Evolutionary conservation across 208 protist genomes (phyloP), one percentile per base, ranked within the genome.

Genomic region (Crithidia bombi): DNA sequence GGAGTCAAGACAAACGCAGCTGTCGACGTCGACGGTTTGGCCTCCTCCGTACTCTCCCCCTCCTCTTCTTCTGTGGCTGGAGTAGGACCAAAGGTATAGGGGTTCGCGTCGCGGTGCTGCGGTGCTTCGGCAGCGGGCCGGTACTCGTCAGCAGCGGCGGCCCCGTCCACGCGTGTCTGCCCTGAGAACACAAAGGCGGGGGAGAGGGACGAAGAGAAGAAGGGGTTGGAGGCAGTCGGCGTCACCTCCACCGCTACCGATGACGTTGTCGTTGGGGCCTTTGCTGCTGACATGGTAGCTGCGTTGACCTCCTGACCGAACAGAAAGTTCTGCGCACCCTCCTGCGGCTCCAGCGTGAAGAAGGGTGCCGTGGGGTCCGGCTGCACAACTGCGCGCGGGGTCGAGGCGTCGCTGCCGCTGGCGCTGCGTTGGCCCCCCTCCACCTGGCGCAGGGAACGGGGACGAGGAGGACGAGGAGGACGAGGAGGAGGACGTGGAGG

Each of bases 1-100:
- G 68, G 68, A 7, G 68, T 73, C 46, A 73, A 50, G 50, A 66
- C 68, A 23, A 73, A 73, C 19, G 33, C 50, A 3, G 58, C 28
- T 2, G 33, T 41, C 4, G 26, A 25, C n/a, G 15, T 36, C 1
- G 28, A 12, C 21, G 32, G 4, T 25, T 21, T 64, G 33, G 3
- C 44, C n/a, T 32, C 44, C 10, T 32, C 43, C 19, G 21, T 46
- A 28, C 43, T 41, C 5, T 46, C 30, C 43, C 21, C 36, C 11
- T 32, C 35, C 3, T 12, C 47, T 0, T 70, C 65, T 46, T 47
- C 17, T 7, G 32, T 33, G 33, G n/a, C n/a, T n/a, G n/a, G n/a
- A n/a, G n/a, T n/a, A n/a, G n/a, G n/a, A 26, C 54, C 65, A 25
- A 70, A 70, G 43, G 25, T 46, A 43, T 70, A 70, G 2, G 52